phyloP scores from a whole-genome alignment of 2,329 filamentous ascomycete species.

The Cladosporium sp. region DNA sequence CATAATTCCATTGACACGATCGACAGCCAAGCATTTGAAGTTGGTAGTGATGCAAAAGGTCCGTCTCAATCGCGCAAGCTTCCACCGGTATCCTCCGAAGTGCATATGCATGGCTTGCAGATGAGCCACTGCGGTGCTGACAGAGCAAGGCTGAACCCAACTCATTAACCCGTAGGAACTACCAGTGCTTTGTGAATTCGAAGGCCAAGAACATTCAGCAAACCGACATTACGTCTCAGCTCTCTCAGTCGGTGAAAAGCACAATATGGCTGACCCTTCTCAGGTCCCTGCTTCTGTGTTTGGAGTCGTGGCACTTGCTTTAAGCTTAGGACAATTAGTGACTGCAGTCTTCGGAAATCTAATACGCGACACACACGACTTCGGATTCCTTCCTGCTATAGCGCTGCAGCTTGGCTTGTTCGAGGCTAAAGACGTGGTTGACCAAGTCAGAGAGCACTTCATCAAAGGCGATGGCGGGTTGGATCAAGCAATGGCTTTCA shows the following conservation, averaged over 20 bases:
- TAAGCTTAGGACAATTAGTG: no score
- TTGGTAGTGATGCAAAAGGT: no score
- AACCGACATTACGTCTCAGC: no score
- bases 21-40: no score
- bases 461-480: not conserved
- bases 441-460: not conserved
- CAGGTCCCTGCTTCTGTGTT: no score
- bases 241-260: no score
- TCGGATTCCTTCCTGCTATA: not conserved
- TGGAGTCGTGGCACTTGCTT: no score
- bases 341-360: no score
- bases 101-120: not conserved
- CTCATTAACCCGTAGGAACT: no score
- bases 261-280: no score
- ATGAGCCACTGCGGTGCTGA: not conserved
- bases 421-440: not conserved
- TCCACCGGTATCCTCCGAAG: not conserved
- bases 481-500: not conserved
- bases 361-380: not conserved
- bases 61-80: not conserved
- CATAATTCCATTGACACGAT: slow-evolving; percentile 11
- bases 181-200: not conserved
- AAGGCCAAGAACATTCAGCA: not conserved
- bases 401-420: not conserved
- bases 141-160: not conserved